Evolutionary conservation across 805 yeast genomes (phyloP).

Genomic region (Nadsonia fulvescens): DNA sequence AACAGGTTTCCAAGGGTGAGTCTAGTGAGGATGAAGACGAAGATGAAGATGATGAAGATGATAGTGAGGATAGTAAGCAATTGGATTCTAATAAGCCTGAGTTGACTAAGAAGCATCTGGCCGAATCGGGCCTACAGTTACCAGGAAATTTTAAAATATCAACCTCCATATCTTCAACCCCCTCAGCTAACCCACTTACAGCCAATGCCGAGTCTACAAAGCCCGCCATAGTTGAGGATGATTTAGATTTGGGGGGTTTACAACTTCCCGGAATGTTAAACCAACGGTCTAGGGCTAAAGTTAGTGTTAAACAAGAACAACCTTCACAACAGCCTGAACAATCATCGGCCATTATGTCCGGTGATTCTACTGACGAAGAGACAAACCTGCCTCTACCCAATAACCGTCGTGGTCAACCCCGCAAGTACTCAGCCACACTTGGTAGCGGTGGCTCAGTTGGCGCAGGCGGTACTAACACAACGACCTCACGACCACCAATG

Average conservation of each 20-base stretch:
- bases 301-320: conserved; percentile 4
- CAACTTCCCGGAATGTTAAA: not conserved
- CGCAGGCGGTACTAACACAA: too few species aligned
- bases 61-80: too few species aligned
- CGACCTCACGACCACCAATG: conserved; percentile 81
- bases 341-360: conserved; percentile 24
- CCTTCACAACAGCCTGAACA: conserved; percentile 4
- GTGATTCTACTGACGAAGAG: conserved; percentile 92
- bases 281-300: conserved; percentile 1
- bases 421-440: conserved; percentile 80
- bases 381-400: conserved; percentile 50
- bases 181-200: conserved; percentile 4
- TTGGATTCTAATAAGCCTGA: too few species aligned
- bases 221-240: conserved; percentile 1
- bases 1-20: too few species aligned
- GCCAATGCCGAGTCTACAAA: conserved; percentile 2
- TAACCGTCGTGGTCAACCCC: conserved; percentile 24
- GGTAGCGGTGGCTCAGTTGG: too few species aligned
- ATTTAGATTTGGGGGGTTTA: too few species aligned
- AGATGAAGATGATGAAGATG: conserved; percentile 2
- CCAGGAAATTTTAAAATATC: too few species aligned
- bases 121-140: too few species aligned
- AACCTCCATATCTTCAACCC: too few species aligned
- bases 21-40: conserved; percentile 3
- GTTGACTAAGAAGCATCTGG: too few species aligned